Evolutionary conservation across 441 rosid genomes (phyloP), one percentile per base, ranked within the genome.

Genomic region (Erodium moschatum): DNA sequence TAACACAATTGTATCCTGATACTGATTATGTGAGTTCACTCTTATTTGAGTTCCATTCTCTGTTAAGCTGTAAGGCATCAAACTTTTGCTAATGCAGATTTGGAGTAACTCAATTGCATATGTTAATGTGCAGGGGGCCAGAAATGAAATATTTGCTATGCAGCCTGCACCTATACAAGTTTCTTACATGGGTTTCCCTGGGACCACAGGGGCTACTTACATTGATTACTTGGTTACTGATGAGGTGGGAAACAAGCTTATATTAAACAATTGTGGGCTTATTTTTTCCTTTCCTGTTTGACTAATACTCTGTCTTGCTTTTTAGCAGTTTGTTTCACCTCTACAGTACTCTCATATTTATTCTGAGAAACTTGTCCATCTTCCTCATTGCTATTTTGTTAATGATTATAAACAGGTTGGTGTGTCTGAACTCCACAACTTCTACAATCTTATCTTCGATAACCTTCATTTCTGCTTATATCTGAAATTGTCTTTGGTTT

Each of bases 161-260:
- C 92, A 85, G 81, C 99, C 99, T 72, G 97, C 97, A 68, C 99
- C 99, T 11, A 81, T 94, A 63, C 99, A 94, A 77, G 91, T 91
- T 77, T 94, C 99, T n/a, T 94, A 94, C 74, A 94, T 94, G 99
- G 99, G 99, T 52, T 94, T 94, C 76, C 99, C 99, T 11, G 99
- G 97, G 75, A 94, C 99, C 24, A 94, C 99, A 0, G 99, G 99
- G 21, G 99, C 99, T 21, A 71, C 89, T 69, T 94, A 91, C 76
- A 91, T 94, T 46, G 90, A 94, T 78, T 94, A 94, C 78, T 85
- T 94, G 83, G 97, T 94, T 70, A 94, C 96, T 54, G 99, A 94
- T 77, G 97, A n/a, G n/a, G n/a, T n/a, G n/a, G n/a, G n/a, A n/a
- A n/a, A n/a, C n/a, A n/a, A n/a, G n/a, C n/a, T n/a, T n/a, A n/a